phyloP scores from a whole-genome alignment of 192 early-diverging fungal genomes.

The Helicostylum pulchrum region DNA sequence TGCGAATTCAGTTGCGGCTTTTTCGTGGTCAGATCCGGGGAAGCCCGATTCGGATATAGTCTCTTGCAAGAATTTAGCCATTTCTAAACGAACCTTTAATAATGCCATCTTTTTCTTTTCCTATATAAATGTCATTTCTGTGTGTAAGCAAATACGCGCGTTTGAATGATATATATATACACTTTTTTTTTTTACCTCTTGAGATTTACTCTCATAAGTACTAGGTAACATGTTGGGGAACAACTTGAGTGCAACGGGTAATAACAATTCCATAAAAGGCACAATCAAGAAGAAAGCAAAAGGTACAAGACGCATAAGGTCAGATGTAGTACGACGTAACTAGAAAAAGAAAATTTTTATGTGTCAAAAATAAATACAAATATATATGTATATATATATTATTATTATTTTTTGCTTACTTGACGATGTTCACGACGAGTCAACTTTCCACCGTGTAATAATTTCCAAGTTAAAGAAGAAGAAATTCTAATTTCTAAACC shows the following conservation, averaged over 20 bases:
- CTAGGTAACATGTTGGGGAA: slow-evolving; percentile 97
- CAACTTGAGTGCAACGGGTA: slow-evolving; percentile 86
- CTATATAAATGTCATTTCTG: slow-evolving; percentile 26
- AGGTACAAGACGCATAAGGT: slow-evolving; percentile 85
- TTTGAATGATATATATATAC: not conserved
- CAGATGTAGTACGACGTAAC: slow-evolving; percentile 81
- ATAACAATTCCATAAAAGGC: slow-evolving; percentile 92
- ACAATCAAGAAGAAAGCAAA: slow-evolving; percentile 90
- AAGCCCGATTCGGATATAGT: slow-evolving; percentile 85
- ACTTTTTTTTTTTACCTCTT: slow-evolving; percentile 46
- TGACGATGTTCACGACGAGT: slow-evolving; percentile 84
- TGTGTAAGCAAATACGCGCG: not conserved
- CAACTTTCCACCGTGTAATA: slow-evolving; percentile 73
- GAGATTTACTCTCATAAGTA: slow-evolving; percentile 91
- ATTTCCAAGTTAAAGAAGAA: slow-evolving; percentile 66
- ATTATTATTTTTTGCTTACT: slow-evolving; percentile 38
- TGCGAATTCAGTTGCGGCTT: slow-evolving; percentile 65
- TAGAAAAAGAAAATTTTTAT: slow-evolving; percentile 30
- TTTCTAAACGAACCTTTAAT: slow-evolving; percentile 87
- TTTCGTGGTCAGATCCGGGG: slow-evolving; percentile 43
- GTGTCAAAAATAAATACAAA: not conserved
- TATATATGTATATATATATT: not conserved
- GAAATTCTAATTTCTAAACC: slow-evolving; percentile 87
- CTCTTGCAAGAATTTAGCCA: slow-evolving; percentile 94
- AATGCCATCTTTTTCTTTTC: slow-evolving; percentile 95